Percentiles rank a stretch among this genome's conserved stretches.
Evolutionary conservation across 345 rosid species (phyloP).

Genomic region (Ailanthus altissimus): DNA sequence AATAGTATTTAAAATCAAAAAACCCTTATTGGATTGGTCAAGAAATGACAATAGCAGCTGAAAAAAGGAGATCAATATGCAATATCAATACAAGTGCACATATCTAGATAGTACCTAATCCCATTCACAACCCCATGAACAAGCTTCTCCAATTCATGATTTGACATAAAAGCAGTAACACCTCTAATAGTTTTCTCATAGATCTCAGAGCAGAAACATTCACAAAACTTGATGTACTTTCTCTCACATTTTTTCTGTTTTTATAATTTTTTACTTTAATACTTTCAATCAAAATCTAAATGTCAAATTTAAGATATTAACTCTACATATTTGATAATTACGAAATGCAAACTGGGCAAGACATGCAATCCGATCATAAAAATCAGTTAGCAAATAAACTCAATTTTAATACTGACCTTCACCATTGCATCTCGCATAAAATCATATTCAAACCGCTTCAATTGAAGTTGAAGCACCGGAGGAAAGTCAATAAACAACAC

Average conservation of each 20-base stretch:
- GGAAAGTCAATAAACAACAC: conserved; percentile 92
- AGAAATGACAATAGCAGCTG: neutral
- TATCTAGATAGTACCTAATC: neutral
- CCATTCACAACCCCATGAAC: neutral
- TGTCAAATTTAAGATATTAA: neutral
- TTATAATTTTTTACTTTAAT: neutral
- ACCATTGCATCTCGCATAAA: conserved; percentile 97
- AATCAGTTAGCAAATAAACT: neutral
- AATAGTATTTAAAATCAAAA: neutral
- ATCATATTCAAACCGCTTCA: conserved; percentile 97
- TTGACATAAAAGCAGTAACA: neutral
- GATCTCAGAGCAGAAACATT: neutral
- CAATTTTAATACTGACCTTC: conserved; percentile 58
- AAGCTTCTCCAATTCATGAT: neutral
- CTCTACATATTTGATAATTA: neutral
- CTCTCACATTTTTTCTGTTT: neutral
- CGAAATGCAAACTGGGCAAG: neutral
- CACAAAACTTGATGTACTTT: neutral
- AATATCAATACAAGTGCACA: neutral
- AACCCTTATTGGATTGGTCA: neutral
- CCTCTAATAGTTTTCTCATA: neutral
- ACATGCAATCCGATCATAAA: conserved; percentile 4
- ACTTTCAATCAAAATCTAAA: neutral
- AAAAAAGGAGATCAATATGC: neutral
- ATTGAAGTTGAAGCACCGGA: conserved; percentile 95